Evolutionary conservation across 306 rosid species (phyloP).

Genomic region (Pyrus bretschneideri): DNA sequence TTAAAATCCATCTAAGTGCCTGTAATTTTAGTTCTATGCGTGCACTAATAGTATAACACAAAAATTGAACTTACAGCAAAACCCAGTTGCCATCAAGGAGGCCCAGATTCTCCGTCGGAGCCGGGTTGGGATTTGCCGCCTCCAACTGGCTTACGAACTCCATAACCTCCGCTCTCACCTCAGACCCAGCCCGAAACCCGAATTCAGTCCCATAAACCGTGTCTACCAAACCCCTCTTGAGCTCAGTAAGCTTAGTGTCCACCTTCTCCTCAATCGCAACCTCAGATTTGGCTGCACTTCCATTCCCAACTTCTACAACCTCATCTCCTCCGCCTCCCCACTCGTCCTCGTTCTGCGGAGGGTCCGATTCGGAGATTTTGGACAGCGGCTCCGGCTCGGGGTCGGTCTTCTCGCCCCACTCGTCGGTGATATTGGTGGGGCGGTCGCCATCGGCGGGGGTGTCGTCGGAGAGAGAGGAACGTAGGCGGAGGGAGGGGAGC

Average conservation of each 20-base stretch:
- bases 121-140: conserved; percentile 65
- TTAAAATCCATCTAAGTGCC: background rate
- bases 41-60: background rate
- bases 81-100: conserved; percentile 86
- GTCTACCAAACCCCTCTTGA: conserved; percentile 78
- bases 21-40: background rate
- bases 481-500: conserved; percentile 43
- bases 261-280: conserved; percentile 9
- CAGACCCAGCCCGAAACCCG: conserved; percentile 74
- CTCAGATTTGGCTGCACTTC: conserved; percentile 27
- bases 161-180: conserved; percentile 76
- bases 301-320: conserved; percentile 32
- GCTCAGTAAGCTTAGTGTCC: conserved; percentile 36
- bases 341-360: conserved; percentile 73
- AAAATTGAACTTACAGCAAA: conserved; percentile 63
- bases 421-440: conserved; percentile 41
- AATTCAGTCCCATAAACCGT: conserved; percentile 72
- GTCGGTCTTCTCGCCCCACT: conserved; percentile 64
- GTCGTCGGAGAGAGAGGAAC: conserved; percentile 32
- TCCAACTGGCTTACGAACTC: conserved; percentile 88
- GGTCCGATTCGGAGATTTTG: conserved; percentile 52
- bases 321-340: conserved; percentile 43
- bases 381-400: conserved; percentile 46
- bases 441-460: conserved; percentile 16
- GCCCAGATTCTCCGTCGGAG: conserved; percentile 57